Percentiles rank a stretch among this genome's conserved stretches.
Conservation (phyloP, 352 stramenopile genomes). For the Phytophthora colocasiae region DNA sequence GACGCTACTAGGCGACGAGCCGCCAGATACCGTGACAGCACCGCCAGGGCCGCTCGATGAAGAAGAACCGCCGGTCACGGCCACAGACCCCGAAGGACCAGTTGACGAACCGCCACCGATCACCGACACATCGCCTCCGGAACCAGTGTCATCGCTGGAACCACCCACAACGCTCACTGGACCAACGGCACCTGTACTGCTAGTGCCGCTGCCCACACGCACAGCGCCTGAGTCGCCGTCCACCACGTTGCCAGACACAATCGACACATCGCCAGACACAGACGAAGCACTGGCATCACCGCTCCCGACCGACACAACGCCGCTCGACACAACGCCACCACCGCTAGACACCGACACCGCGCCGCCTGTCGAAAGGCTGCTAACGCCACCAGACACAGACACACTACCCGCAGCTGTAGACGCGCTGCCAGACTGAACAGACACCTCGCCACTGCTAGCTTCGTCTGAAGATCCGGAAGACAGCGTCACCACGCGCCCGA, state of each 20-base stretch:
- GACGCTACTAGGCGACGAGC: slow-evolving; percentile 28
- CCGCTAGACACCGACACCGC: neutral
- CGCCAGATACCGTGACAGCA: slow-evolving; percentile 21
- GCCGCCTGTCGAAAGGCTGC: neutral
- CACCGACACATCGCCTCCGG: slow-evolving; percentile 13
- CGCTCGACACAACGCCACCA: neutral
- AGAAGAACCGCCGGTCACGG: slow-evolving; percentile 24
- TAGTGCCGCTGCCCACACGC: slow-evolving; percentile 19
- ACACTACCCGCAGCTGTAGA: neutral
- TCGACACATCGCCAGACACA: neutral
- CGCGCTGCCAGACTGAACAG: neutral
- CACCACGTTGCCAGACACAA: neutral
- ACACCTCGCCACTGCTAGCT: neutral
- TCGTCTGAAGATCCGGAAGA: neutral
- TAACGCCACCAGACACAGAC: neutral
- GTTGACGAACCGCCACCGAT: slow-evolving; percentile 5
- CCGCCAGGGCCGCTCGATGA: slow-evolving; percentile 23
- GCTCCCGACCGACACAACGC: neutral
- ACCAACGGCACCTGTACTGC: slow-evolving; percentile 10
- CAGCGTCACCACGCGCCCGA: neutral
- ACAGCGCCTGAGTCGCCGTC: neutral
- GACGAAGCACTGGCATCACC: neutral
- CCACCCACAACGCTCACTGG: slow-evolving; percentile 26
- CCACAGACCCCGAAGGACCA: slow-evolving; percentile 15
- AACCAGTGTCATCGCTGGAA: slow-evolving; percentile 10